These are phyloP conservation scores for Polygonum maritimum DNA, from an alignment of 148 eudicot genomes.

Conservation along the genomic window DNA sequence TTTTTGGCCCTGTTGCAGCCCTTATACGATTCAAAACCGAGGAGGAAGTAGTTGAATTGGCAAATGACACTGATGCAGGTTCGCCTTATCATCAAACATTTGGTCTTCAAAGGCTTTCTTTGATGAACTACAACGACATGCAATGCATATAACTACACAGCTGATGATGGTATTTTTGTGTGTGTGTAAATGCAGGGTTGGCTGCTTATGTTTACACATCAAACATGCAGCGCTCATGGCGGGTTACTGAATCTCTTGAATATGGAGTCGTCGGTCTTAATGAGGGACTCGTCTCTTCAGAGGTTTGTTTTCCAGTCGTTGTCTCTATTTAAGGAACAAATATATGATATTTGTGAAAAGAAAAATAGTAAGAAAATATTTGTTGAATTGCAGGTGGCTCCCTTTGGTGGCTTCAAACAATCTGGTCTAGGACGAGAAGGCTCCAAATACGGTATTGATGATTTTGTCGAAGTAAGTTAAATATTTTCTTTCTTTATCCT, in stretches of 20 bases:
- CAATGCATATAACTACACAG: not conserved
- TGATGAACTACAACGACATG: not conserved
- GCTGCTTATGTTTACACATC: slow-evolving; percentile 81
- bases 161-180: not conserved
- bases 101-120: too few species aligned
- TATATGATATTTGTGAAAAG: too few species aligned
- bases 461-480: slow-evolving; percentile 61
- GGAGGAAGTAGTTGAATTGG: slow-evolving; percentile 78
- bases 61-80: slow-evolving; percentile 98
- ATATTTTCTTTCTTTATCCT: not conserved
- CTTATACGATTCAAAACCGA: slow-evolving; percentile 77
- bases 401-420: slow-evolving; percentile 89
- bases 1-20: slow-evolving; percentile 96
- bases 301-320: slow-evolving; percentile 36
- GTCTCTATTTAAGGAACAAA: not conserved
- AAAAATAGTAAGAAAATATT: not conserved
- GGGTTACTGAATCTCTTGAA: slow-evolving; percentile 89
- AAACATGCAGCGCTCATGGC: slow-evolving; percentile 74
- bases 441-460: slow-evolving; percentile 93
- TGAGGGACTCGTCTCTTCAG: slow-evolving; percentile 88
- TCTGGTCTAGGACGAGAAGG: slow-evolving; percentile 98
- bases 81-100: not conserved
- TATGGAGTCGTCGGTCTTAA: slow-evolving; percentile 93
- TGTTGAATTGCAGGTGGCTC: slow-evolving; percentile 59
- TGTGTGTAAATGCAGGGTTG: slow-evolving; percentile 45